Percentiles rank a stretch among this genome's conserved stretches.
phyloP scores from a whole-genome alignment of 345 rosid species.

The Pugionium cornutum region DNA sequence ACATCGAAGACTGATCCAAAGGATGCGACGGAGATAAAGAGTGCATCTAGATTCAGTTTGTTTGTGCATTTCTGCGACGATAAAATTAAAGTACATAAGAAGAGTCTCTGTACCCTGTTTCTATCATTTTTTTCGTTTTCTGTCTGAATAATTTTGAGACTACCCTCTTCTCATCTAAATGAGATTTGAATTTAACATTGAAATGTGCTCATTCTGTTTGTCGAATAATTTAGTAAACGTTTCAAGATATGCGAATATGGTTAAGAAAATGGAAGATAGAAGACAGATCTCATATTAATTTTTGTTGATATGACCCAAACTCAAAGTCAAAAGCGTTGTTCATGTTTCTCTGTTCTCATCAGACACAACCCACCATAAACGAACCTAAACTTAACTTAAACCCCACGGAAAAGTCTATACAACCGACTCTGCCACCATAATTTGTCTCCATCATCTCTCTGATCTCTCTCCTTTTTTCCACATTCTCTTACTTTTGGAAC shows the following conservation, averaged over 20 bases:
- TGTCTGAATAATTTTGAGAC: conserved; percentile 11
- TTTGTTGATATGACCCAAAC: conserved; percentile 19
- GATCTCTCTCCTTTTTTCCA: conserved; percentile 24
- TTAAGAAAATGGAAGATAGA: background rate
- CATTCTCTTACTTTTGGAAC: conserved; percentile 29
- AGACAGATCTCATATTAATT: conserved; percentile 13
- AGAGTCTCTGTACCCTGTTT: conserved; percentile 4
- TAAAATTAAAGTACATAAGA: conserved; percentile 34
- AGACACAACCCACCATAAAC: conserved; percentile 31
- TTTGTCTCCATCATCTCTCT: conserved; percentile 2
- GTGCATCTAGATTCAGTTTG: conserved; percentile 25
- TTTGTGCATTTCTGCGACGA: conserved; percentile 17
- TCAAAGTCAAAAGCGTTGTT: conserved; percentile 10
- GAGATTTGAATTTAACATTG: conserved; percentile 1
- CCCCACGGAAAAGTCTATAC: conserved; percentile 42
- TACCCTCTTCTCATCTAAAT: background rate
- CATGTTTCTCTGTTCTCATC: conserved; percentile 17
- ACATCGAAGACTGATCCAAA: conserved; percentile 17
- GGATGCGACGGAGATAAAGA: conserved; percentile 10
- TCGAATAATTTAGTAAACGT: background rate
- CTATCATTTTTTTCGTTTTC: background rate
- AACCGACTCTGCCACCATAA: conserved; percentile 38
- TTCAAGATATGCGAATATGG: conserved; percentile 1
- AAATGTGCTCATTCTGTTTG: background rate
- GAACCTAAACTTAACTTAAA: conserved; percentile 37